Percentiles rank a stretch among this genome's conserved stretches.
Evolutionary conservation across 352 stramenopile genomes (phyloP).

Genomic region (Globisporangium recalcitrans): DNA sequence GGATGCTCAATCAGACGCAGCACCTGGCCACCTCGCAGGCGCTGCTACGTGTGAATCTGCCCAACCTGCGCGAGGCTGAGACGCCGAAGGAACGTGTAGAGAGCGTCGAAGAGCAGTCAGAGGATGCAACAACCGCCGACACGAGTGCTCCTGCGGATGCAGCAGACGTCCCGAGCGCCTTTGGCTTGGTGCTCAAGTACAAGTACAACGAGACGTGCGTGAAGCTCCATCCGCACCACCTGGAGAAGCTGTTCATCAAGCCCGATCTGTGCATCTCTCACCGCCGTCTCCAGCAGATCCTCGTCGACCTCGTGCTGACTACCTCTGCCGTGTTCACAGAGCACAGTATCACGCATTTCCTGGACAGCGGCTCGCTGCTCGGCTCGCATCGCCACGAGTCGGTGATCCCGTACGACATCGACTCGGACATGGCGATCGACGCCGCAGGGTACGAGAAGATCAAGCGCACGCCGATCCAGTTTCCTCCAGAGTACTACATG

Average conservation of each 20-base stretch:
- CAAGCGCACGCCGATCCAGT: slow-evolving; percentile 10
- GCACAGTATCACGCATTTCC: slow-evolving; percentile 25
- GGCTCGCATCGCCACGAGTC: slow-evolving; percentile 22
- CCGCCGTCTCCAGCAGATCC: slow-evolving; percentile 19
- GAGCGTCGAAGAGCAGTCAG: not conserved
- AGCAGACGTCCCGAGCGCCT: not conserved
- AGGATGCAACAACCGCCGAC: not conserved
- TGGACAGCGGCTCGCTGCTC: slow-evolving; percentile 27
- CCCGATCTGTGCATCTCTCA: slow-evolving; percentile 19
- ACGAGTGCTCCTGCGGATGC: not conserved
- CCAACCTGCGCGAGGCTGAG: not conserved
- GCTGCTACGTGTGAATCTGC: slow-evolving; percentile 5
- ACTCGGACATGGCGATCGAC: slow-evolving; percentile 28
- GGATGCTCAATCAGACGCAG: slow-evolving; percentile 5
- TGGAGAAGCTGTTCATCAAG: slow-evolving; percentile 15
- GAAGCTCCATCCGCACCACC: slow-evolving; percentile 12
- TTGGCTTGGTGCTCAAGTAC: slow-evolving; percentile 6
- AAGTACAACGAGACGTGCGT: slow-evolving; percentile 20
- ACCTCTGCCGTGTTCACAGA: slow-evolving; percentile 15
- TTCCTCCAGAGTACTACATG: slow-evolving; percentile 20
- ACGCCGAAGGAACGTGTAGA: not conserved
- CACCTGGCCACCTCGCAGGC: not conserved
- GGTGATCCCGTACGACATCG: slow-evolving; percentile 27
- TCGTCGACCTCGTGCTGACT: slow-evolving; percentile 22
- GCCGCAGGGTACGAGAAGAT: slow-evolving; percentile 14